phyloP scores from a whole-genome alignment of 1,284 basidiomycete species.

The Sanghuangporus weigelae region DNA sequence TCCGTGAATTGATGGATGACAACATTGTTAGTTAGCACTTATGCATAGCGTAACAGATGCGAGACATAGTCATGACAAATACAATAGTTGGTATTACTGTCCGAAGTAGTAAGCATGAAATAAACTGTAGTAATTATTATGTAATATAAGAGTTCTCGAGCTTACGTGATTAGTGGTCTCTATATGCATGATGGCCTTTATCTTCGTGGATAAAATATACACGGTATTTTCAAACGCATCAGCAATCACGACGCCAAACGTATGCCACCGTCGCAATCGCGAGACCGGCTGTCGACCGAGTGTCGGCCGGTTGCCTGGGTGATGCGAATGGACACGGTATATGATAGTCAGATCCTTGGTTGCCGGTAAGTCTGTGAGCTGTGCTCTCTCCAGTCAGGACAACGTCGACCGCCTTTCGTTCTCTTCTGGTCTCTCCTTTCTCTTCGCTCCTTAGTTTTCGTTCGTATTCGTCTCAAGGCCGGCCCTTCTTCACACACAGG shows the following conservation, averaged over 20 bases:
- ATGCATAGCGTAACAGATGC: no score
- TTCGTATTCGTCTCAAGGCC: conserved; percentile 4
- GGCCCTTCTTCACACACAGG: not conserved
- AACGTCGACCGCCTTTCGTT: not conserved
- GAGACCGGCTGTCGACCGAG: not conserved
- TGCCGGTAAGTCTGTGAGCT: not conserved
- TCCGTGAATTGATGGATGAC: no score
- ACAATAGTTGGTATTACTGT: no score
- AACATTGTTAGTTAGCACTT: no score
- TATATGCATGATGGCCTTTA: not conserved
- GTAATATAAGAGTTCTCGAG: no score
- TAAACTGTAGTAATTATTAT: no score
- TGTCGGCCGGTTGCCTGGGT: conserved; percentile 8
- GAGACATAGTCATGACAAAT: no score
- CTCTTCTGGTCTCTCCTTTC: not conserved
- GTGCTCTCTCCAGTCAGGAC: conserved; percentile 1
- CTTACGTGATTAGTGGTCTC: not conserved
- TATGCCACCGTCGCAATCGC: not conserved
- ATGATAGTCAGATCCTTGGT: not conserved
- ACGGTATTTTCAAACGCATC: not conserved
- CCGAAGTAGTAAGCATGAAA: no score
- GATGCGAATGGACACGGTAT: not conserved
- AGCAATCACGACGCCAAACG: not conserved
- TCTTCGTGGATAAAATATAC: not conserved
- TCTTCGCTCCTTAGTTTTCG: conserved; percentile 1